Evolutionary conservation across 441 rosid genomes (phyloP).

Genomic region (Aquilaria agallochum): DNA sequence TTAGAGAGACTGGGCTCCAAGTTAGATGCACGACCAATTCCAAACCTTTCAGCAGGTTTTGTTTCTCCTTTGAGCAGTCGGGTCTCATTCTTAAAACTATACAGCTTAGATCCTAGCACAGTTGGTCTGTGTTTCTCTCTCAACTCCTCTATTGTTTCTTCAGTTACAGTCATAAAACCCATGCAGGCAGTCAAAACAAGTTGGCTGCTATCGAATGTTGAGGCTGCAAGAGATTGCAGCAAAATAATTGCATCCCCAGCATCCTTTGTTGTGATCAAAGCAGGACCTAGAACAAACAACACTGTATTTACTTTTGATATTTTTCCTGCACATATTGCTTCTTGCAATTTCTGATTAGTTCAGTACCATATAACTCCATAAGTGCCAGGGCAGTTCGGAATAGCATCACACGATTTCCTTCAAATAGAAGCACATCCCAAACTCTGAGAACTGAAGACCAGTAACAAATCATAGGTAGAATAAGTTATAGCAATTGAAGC

Average conservation of each 20-base stretch:
- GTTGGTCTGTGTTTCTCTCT: constrained; percentile 57
- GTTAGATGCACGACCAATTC: constrained; percentile 20
- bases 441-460: constrained; percentile 59
- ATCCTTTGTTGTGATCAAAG: constrained; percentile 60
- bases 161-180: constrained; percentile 62
- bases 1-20: constrained; percentile 21
- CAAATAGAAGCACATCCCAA: constrained; percentile 80
- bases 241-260: constrained; percentile 71
- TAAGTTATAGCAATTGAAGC: neutral
- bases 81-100: constrained; percentile 56
- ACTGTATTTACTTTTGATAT: constrained; percentile 3
- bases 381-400: constrained; percentile 76
- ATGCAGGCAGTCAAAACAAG: constrained; percentile 68
- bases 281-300: constrained; percentile 47
- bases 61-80: constrained; percentile 27
- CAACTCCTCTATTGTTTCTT: constrained; percentile 51
- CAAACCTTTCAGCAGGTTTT: constrained; percentile 23
- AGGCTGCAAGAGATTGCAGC: constrained; percentile 62
- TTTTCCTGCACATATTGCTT: constrained; percentile 14
- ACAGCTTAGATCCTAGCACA: constrained; percentile 50
- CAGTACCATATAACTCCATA: constrained; percentile 71
- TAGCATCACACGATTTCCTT: constrained; percentile 77
- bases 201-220: constrained; percentile 81
- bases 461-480: constrained; percentile 16
- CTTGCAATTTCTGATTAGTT: constrained; percentile 13